Base-by-base conservation (phyloP, 495 filamentous ascomycete species). In the Xylaria flabelliformis region DNA sequence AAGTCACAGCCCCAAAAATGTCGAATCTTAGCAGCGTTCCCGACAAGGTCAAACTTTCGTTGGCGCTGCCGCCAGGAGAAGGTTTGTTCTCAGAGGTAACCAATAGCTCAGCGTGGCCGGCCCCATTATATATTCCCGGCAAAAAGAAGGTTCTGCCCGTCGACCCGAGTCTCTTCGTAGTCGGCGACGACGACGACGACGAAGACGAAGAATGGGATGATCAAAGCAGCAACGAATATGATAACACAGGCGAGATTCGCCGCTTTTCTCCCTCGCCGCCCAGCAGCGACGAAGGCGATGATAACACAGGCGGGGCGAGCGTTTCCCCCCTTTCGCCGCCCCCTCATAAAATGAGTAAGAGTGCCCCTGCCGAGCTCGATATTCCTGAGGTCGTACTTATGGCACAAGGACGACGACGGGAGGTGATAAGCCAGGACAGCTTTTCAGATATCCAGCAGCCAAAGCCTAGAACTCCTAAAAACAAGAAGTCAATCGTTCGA, bases 361-460 rank as follows among this genome's bases (percentile, higher is more conserved):
- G 15, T 5, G 29, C 39, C 3, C 36, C 61, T 10, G 7, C 9
- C 0, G 61, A 36, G 4, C 15, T 10, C 24, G 21, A 39, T 1
- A 26, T 72, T 51, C 70, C 70, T 3, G 70, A 72, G 19, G n/a
- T 67, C 3, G 53, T 17, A 0, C 41, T 61, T 29, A 39, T 72
- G 4, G 51, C 53, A 0, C 19, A 12, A n/a, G 51, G 17, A 10
- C 44, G 4, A 3, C 2, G 0, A n/a, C 21, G 7, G 0, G 2
- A 32, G n/a, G 7, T 36, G 0, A 15, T 17, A 0, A 34, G 9
- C 32, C 17, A 4, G 8, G 7, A 9, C 6, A 32, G 29, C 42
- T 17, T 8, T 3, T 26, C 68, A 64, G 12, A 62, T 63, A 55
- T 70, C 9, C 10, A 61, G 3, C 74, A 78, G n/a, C 71, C 69